Evolutionary conservation across 2,329 filamentous ascomycete species (phyloP), one percentile per base, ranked within the genome.

Genomic region (Talaromyces marneffei): DNA sequence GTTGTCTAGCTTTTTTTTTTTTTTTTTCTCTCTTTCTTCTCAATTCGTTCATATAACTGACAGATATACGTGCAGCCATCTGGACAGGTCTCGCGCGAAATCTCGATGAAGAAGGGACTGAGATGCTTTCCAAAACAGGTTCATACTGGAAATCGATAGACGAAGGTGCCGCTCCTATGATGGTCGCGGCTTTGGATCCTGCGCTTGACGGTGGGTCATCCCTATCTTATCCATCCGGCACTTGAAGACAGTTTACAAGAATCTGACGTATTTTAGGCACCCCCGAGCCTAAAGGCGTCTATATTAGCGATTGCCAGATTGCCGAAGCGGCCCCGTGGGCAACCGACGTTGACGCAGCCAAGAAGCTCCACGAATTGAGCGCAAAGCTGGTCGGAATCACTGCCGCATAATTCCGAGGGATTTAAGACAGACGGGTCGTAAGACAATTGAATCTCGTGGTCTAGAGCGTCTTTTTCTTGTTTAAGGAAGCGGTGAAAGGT

Each of bases 181-280:
- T 81, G 14, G 73, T 76, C 8, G 78, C 78, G 4, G 78, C 76
- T 6, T 71, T 80, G 42, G 78, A 79, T 66, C 77, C 77, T 0
- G 67, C 65, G 2, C 65, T 80, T 44, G 66, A 67, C 18, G 68
- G 66, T 50, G 37, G 56, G 6, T 5, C 33, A 35, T 59, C 12
- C 9, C 35, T 25, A 42, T 8, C 4, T 52, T 16, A 53, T 16
- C n/a, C 20, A 14, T 20, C 14, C 14, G 14, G 18, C 29, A 29
- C 5, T 39, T 42, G 27, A 16, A 29, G n/a, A n/a, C 25, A 29
- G 14, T 23, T 4, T n/a, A n/a, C 25, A 8, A 3, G 14, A 27
- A 40, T 64, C 9, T 67, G 65, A 53, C 33, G 40, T 62, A 8
- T 52, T 52, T 52, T 14, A 52, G 46, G n/a, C n/a, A 31, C 46